Percentiles rank a stretch among this genome's conserved stretches.
phyloP scores from a whole-genome alignment of 768 basidiomycete species.

The Bullera alba region DNA sequence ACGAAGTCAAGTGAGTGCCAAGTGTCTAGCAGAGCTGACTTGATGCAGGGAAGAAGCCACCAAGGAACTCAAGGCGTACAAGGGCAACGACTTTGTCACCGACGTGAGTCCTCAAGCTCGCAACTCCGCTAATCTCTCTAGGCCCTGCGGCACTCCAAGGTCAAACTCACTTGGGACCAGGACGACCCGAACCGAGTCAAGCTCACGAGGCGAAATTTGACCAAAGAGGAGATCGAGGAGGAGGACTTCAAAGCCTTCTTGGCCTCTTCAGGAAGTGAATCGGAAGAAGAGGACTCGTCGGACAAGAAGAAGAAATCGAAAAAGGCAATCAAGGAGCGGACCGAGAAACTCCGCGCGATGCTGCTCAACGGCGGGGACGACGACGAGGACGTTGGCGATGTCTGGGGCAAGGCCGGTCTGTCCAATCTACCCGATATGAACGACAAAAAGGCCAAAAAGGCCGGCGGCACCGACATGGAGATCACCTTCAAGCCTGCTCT shows the following conservation, averaged over 20 bases:
- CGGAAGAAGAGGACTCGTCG: conserved; percentile 49
- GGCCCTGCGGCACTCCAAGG: conserved; percentile 96
- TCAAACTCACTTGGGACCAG: conserved; percentile 96
- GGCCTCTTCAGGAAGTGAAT: conserved; percentile 59
- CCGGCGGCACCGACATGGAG: conserved; percentile 67
- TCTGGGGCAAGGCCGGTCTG: conserved; percentile 61
- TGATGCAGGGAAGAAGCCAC: conserved; percentile 70
- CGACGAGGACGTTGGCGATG: conserved; percentile 60
- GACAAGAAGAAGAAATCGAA: conserved; percentile 25
- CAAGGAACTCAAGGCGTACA: conserved; percentile 59
- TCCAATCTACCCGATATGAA: conserved; percentile 20
- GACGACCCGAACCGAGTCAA: conserved; percentile 83
- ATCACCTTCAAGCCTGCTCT: conserved; percentile 90
- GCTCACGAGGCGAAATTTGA: conserved; percentile 68
- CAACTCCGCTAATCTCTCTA: conserved; percentile 55
- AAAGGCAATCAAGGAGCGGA: conserved; percentile 50
- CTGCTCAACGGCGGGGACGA: conserved; percentile 60
- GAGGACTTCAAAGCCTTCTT: conserved; percentile 77
- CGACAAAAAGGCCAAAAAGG: background rate
- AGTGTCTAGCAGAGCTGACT: background rate
- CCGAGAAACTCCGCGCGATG: conserved; percentile 68
- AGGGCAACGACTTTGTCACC: conserved; percentile 80
- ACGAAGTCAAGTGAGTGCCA: conserved; percentile 55
- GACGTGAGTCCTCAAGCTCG: conserved; percentile 56
- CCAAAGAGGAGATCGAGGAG: conserved; percentile 81